Evolutionary conservation across 805 yeast genomes (phyloP).

Genomic region (Yamadazyma sp.): DNA sequence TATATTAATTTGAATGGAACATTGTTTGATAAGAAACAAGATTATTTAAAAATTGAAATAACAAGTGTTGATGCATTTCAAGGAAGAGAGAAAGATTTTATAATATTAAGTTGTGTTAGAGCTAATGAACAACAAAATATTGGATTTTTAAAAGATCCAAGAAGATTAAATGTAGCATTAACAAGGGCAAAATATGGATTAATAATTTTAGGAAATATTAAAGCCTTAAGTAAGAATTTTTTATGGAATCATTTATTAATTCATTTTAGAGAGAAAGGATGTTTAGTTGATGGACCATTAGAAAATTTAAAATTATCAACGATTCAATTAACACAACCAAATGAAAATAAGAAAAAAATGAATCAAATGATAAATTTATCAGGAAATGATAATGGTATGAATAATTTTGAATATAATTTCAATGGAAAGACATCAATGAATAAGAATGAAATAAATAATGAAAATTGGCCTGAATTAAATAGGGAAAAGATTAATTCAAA

Average conservation of each 20-base stretch:
- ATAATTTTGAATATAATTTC: slow-evolving; percentile 19
- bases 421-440: not conserved
- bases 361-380: not conserved
- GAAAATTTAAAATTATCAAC: slow-evolving; percentile 73
- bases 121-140: slow-evolving; percentile 39
- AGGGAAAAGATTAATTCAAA: slow-evolving; percentile 26
- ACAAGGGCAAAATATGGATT: slow-evolving; percentile 44
- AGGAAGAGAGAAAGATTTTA: slow-evolving; percentile 44
- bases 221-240: slow-evolving; percentile 63
- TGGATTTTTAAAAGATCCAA: slow-evolving; percentile 43
- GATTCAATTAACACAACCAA: slow-evolving; percentile 42
- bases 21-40: slow-evolving; percentile 50
- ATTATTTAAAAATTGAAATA: slow-evolving; percentile 74
- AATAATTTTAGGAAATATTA: slow-evolving; percentile 76
- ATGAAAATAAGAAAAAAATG: not conserved
- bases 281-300: slow-evolving; percentile 86
- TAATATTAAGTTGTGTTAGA: slow-evolving; percentile 43
- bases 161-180: slow-evolving; percentile 43
- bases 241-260: slow-evolving; percentile 77
- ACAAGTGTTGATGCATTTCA: slow-evolving; percentile 51
- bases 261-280: slow-evolving; percentile 80
- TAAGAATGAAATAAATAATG: slow-evolving; percentile 9
- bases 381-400: not conserved
- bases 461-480: slow-evolving; percentile 28
- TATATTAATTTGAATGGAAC: slow-evolving; percentile 74